phyloP scores from a whole-genome alignment of 2,329 filamentous ascomycete species.

The Trichoderma semiorbis region DNA sequence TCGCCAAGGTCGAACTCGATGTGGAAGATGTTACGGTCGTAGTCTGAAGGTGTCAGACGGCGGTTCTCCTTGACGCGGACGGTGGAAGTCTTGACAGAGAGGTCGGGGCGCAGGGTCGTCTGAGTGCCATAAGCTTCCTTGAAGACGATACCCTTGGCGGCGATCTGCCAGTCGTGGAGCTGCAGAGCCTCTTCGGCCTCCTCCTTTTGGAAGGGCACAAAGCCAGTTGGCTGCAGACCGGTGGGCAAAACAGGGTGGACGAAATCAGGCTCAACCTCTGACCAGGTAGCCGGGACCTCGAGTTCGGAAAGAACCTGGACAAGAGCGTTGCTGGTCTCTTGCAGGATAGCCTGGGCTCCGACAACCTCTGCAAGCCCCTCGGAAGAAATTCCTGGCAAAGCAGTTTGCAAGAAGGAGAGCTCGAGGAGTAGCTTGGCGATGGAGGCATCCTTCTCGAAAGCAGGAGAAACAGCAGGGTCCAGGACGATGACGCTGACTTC shows the following conservation, averaged over 20 bases:
- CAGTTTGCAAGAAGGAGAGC: slow-evolving; percentile 77
- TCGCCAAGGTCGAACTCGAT: slow-evolving; percentile 95
- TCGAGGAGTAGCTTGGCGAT: slow-evolving; percentile 69
- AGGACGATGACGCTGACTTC: slow-evolving; percentile 70
- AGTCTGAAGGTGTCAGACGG: slow-evolving; percentile 78
- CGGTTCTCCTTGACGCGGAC: slow-evolving; percentile 95
- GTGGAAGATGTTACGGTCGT: slow-evolving; percentile 99
- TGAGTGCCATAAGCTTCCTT: slow-evolving; percentile 87
- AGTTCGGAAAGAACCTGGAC: slow-evolving; percentile 68
- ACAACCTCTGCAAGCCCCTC: slow-evolving; percentile 56
- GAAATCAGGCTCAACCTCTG: slow-evolving; percentile 57
- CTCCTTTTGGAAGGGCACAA: slow-evolving; percentile 72
- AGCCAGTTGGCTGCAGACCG: slow-evolving; percentile 74
- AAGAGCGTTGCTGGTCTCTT: slow-evolving; percentile 63
- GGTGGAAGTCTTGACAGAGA: slow-evolving; percentile 79
- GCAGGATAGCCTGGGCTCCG: slow-evolving; percentile 50
- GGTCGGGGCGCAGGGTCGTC: slow-evolving; percentile 74
- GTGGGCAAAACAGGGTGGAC: slow-evolving; percentile 53
- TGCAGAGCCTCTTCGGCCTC: slow-evolving; percentile 63
- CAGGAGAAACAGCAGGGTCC: slow-evolving; percentile 65
- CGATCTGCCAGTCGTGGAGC: slow-evolving; percentile 75
- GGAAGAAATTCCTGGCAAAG: slow-evolving; percentile 61
- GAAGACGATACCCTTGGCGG: slow-evolving; percentile 84
- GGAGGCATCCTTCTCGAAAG: slow-evolving; percentile 62
- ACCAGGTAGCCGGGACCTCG: slow-evolving; percentile 78